These are phyloP conservation scores for Monosporascus sp. DNA, from an alignment of 2,329 filamentous ascomycete genomes.

Conservation along the genomic window DNA sequence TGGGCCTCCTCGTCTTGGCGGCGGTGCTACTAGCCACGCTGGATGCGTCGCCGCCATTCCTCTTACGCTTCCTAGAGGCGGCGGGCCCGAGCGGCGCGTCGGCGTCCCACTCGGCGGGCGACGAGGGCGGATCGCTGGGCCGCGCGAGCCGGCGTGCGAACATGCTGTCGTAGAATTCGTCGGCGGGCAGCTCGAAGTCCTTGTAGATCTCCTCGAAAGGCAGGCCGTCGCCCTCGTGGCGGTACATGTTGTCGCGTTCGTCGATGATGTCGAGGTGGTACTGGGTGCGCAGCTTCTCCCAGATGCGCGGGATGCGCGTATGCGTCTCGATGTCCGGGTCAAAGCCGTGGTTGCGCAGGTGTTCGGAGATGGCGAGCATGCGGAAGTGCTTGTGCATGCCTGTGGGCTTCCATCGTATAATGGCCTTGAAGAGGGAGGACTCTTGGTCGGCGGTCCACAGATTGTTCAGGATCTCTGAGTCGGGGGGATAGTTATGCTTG, in stretches of 20 bases:
- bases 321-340: conserved; percentile 67
- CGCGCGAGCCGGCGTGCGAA: conserved; percentile 34
- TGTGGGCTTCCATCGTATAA: conserved; percentile 88
- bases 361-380: conserved; percentile 79
- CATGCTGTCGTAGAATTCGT: conserved; percentile 43
- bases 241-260: conserved; percentile 66
- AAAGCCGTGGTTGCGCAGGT: conserved; percentile 75
- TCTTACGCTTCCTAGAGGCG: conserved; percentile 40
- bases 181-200: conserved; percentile 58
- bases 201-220: conserved; percentile 56
- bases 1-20: conserved; percentile 36
- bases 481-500: conserved; percentile 32
- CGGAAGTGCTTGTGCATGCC: conserved; percentile 93
- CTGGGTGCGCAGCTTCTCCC: conserved; percentile 76
- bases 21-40: conserved; percentile 45
- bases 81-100: conserved; percentile 16
- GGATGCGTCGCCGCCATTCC: conserved; percentile 30
- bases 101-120: conserved; percentile 42
- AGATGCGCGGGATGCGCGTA: conserved; percentile 86
- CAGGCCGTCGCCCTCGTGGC: conserved; percentile 52
- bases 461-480: conserved; percentile 49
- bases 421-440: conserved; percentile 84
- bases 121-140: conserved; percentile 39
- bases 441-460: conserved; percentile 96
- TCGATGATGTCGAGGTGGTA: conserved; percentile 86